Percentiles rank a stretch among this genome's conserved stretches.
Conservation (phyloP, 139 green algal species). For the Coccomyxa sp. region DNA sequence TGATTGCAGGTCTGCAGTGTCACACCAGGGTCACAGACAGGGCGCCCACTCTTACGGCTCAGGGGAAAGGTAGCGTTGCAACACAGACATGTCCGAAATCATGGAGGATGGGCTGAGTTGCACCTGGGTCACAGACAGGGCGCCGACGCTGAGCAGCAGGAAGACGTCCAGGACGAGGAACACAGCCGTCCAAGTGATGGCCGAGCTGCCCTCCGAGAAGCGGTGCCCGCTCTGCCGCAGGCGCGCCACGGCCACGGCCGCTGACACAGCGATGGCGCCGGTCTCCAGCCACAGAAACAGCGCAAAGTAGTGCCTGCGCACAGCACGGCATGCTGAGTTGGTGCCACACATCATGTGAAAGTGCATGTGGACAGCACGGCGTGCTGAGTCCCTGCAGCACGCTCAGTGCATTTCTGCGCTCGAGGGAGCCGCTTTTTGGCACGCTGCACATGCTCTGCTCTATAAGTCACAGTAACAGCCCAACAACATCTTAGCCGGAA, state of each 20-base stretch:
- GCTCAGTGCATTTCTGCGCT: no score
- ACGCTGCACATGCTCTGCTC: no score
- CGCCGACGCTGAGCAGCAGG: slow-evolving; percentile 74
- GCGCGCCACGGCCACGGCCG: slow-evolving; percentile 43
- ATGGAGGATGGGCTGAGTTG: not conserved
- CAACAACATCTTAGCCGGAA: no score
- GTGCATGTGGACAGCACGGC: no score
- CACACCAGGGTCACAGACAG: not conserved
- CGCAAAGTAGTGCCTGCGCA: slow-evolving; percentile 79
- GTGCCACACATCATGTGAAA: no score
- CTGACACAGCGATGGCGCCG: slow-evolving; percentile 54
- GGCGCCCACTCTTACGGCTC: not conserved
- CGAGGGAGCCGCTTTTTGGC: no score
- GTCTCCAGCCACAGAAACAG: slow-evolving; percentile 84
- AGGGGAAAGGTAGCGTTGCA: not conserved
- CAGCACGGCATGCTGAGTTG: no score
- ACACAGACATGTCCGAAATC: not conserved
- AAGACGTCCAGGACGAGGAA: slow-evolving; percentile 82
- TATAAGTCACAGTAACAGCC: no score
- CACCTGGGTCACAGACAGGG: slow-evolving; percentile 75
- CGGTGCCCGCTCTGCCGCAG: slow-evolving; percentile 17
- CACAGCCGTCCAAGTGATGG: slow-evolving; percentile 33
- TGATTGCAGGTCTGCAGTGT: not conserved
- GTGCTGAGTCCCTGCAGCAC: no score
- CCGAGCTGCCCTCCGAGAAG: slow-evolving; percentile 1